Evolutionary conservation across 2,329 filamentous ascomycete species (phyloP), one percentile per base, ranked within the genome.

Genomic region (Pseudogymnoascus pannorum): DNA sequence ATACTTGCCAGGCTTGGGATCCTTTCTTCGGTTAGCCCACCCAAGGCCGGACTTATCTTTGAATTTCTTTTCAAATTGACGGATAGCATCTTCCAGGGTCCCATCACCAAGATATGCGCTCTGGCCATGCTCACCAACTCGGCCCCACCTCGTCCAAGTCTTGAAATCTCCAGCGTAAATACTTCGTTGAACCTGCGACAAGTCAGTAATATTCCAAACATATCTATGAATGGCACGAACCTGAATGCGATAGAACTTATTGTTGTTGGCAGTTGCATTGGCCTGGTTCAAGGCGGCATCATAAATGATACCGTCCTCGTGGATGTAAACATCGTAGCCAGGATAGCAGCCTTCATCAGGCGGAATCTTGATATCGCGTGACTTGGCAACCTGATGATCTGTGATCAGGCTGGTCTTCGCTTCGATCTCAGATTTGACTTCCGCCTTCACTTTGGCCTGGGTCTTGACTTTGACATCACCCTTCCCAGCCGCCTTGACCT

Each of bases 211-310:
- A 33, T 33, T 54, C 9, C 1, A 54, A 54, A 20, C 4, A 14
- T 54, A 18, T 8, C 9, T 12, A 18, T 24, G 26, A 14, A 33
- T 54, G 8, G n/a, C 4, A 66, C 72, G 69, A 64, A 89, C 77
- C 77, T 93, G 89, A 26, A 92, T 72, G 26, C 84, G 83, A 69
- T 92, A 93, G 72, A 92, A 93, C 67, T 94, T 94, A 73, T 94
- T 93, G 73, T 89, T 88, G 70, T 93, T 94, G 54, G 80, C 74
- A 0, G 77, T 75, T 0, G 88, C 77, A 66, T 91, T 89, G 9
- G 90, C 88, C 71, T 92, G 88, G 67, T 92, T 94, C 51, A 95
- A 77, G 0, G 88, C 86, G 0, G 88, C 90, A 70, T 95, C 91
- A 72, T 84, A 93, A 57, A 93, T 90, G 61, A 87, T 75, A 18